Conservation (phyloP, 768 basidiomycete genomes). For the Russula compacta region DNA sequence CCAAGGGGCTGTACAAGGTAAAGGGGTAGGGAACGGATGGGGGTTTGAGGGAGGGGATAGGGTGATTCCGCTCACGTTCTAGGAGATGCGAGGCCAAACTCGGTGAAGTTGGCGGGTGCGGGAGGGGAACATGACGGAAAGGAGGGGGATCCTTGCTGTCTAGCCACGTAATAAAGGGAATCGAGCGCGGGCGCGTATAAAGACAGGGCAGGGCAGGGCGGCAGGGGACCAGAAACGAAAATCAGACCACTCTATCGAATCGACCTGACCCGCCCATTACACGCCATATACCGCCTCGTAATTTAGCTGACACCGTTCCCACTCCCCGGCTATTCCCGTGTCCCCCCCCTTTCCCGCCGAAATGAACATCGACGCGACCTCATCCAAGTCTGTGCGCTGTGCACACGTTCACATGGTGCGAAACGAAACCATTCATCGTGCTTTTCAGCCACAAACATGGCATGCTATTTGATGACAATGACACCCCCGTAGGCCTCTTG, state of each 20-base stretch:
- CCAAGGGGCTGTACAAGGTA: not conserved
- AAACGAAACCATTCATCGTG: too few relatives aligned
- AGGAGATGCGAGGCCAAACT: not conserved
- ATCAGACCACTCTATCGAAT: conserved; percentile 8
- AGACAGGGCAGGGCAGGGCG: not conserved
- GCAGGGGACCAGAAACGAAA: not conserved
- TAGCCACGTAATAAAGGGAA: not conserved
- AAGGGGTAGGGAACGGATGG: not conserved
- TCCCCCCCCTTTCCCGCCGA: too few relatives aligned
- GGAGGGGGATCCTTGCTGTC: not conserved
- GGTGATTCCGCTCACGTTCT: not conserved
- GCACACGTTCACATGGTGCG: too few relatives aligned
- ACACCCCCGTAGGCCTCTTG: too few relatives aligned
- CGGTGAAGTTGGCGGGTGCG: not conserved
- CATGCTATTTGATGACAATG: too few relatives aligned
- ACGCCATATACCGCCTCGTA: too few relatives aligned
- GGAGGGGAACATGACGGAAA: not conserved
- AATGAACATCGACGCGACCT: too few relatives aligned
- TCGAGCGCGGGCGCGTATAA: not conserved
- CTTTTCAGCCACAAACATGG: too few relatives aligned
- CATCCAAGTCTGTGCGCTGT: too few relatives aligned
- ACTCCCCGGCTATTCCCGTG: too few relatives aligned
- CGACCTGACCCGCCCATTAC: too few relatives aligned
- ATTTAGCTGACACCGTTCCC: too few relatives aligned
- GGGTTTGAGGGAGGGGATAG: not conserved